Percentiles rank a stretch among this genome's conserved stretches.
phyloP scores from a whole-genome alignment of 2,329 filamentous ascomycete genomes.

The Colletotrichum navitas region DNA sequence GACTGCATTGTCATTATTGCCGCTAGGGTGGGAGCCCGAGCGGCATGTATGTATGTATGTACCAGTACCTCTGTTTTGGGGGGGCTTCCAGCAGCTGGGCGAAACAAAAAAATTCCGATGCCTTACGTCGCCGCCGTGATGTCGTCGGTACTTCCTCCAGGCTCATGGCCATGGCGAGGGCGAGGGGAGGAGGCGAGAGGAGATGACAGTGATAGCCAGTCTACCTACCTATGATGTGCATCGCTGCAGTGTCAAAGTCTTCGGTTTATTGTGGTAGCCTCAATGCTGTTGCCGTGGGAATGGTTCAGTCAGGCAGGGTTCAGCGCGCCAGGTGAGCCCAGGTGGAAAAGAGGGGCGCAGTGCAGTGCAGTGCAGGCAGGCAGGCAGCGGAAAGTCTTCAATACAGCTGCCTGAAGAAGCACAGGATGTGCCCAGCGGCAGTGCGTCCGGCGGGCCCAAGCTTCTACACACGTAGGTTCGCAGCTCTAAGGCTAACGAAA shows the following conservation, averaged over 20 bases:
- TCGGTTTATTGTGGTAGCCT: slow-evolving; percentile 15
- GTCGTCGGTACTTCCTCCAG: slow-evolving; percentile 12
- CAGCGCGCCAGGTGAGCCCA: slow-evolving; percentile 34
- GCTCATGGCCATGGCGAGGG: not conserved
- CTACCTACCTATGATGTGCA: slow-evolving; percentile 27
- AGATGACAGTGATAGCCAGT: slow-evolving; percentile 4
- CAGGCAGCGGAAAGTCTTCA: slow-evolving; percentile 15
- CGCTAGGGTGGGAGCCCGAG: slow-evolving; percentile 20
- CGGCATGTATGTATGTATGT: slow-evolving; percentile 13
- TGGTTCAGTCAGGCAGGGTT: slow-evolving; percentile 28
- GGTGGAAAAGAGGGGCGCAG: slow-evolving; percentile 36
- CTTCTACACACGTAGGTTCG: slow-evolving; percentile 11
- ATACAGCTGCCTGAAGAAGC: not conserved
- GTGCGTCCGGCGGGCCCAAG: slow-evolving; percentile 6
- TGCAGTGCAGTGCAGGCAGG: slow-evolving; percentile 2
- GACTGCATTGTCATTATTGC: slow-evolving; percentile 5
- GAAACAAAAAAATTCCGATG: not conserved
- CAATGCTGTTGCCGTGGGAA: slow-evolving; percentile 22
- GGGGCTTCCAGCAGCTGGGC: slow-evolving; percentile 7
- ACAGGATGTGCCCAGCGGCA: not conserved
- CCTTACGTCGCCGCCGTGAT: slow-evolving; percentile 12
- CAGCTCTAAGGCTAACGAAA: not conserved
- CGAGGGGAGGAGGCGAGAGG: not conserved
- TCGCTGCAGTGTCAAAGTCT: slow-evolving; percentile 7
- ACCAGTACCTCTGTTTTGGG: slow-evolving; percentile 12